Base-by-base conservation (phyloP, 805 yeast species). In the Candida suzukii region DNA sequence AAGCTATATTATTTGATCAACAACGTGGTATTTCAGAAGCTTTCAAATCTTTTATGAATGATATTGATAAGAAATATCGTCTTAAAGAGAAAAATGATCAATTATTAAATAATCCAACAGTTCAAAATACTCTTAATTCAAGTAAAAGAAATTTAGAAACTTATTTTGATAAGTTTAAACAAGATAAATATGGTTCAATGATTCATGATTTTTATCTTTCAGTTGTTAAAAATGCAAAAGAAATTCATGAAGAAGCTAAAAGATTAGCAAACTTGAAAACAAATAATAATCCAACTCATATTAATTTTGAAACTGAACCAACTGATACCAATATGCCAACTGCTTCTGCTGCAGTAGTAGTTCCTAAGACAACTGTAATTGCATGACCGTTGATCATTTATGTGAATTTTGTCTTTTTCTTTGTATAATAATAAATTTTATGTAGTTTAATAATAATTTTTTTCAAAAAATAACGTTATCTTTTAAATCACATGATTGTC, bases 181-280 rank as follows among this genome's bases (percentile, higher is more conserved):
- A 31, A 9, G 64, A 63, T 39, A 70, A 70, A 20, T 67, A 67
- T 41, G 91, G 93, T 7, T 57, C 73, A 21, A 79, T 69, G 58
- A 64, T 84, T 37, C 83, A 78, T 51, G 63, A 65, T 8, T 82
- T 79, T 60, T 85, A 84, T 61, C 63, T 71, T 26, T 70, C 57
- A 24, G 70, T 78, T 32, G 73, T 73, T 16, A 67, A 66, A 43
- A 83, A 79, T 48, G 83, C 73, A 1, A 62, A 64, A 40, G 79
- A 78, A 42, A 84, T 84, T 37, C 90, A 84, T 59, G 71, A 67
- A 41, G 91, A 84, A 61, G 95, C 95, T 17, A 69, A 70, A 48
- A 70, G 91, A 52, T 68, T 84, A 54, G 83, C 83, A 17, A 80
- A 73, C 27, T 53, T 81, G 54, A 76, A 80, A 58, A 68, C 67